Evolutionary conservation across 1,284 basidiomycete species (phyloP).

Genomic region (Boletus hoseneyae): DNA sequence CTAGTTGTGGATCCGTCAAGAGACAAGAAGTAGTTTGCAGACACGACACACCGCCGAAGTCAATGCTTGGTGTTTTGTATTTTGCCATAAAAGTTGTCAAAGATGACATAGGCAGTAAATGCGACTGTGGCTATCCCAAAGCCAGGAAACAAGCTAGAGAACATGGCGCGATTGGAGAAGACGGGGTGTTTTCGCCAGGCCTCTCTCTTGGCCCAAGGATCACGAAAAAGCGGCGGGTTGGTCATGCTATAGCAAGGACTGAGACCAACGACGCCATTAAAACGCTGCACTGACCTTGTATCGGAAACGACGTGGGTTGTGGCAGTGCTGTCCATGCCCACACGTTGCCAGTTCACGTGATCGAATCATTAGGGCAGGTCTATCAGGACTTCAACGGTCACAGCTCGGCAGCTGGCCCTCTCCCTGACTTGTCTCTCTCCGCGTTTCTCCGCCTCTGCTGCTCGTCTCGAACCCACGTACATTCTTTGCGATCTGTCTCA

Average conservation of each 20-base stretch:
- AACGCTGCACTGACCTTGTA: conserved; percentile 22
- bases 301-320: conserved; percentile 2
- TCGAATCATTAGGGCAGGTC: conserved; percentile 51
- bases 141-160: conserved; percentile 87
- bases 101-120: conserved; percentile 87
- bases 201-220: conserved; percentile 93
- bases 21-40: not conserved
- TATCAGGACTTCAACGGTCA: conserved; percentile 41
- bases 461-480: conserved; percentile 1
- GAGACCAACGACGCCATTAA: conserved; percentile 1
- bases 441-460: conserved; percentile 19
- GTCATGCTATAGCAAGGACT: conserved; percentile 41
- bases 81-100: conserved; percentile 62
- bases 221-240: conserved; percentile 73
- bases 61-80: conserved; percentile 35
- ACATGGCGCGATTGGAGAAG: conserved; percentile 83
- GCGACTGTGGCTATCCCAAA: conserved; percentile 89
- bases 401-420: conserved; percentile 21
- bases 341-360: conserved; percentile 25
- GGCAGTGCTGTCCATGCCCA: not conserved
- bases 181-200: conserved; percentile 90
- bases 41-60: conserved; percentile 16
- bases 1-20: too few species aligned
- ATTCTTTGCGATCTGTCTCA: not conserved
- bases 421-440: conserved; percentile 22